A percentile compares a stretch with the other conserved stretches of the same genome.
Evolutionary conservation across 2,329 filamentous ascomycete species (phyloP).

Genomic region (Hymenoscyphus fructigenus): DNA sequence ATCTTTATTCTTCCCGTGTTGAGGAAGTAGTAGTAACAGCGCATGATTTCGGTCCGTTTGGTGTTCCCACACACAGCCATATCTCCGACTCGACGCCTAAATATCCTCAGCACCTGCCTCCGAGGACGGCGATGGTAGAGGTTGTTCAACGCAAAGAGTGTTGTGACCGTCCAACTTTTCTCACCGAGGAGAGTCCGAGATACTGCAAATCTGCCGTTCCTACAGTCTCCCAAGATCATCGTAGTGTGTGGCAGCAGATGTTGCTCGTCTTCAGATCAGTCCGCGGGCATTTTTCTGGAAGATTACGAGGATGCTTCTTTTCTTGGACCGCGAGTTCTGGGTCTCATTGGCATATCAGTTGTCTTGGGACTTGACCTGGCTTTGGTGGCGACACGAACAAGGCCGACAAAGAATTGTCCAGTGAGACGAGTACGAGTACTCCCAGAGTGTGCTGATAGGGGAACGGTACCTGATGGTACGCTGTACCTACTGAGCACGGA

Average conservation of each 20-base stretch:
- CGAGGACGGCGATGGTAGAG: neutral
- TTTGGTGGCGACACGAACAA: neutral
- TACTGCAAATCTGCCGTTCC: neutral
- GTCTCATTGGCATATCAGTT: neutral
- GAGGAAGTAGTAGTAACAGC: neutral
- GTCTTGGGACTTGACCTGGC: neutral
- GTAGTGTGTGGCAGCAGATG: conserved; percentile 1
- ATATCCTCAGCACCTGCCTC: neutral
- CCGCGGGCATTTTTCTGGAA: neutral
- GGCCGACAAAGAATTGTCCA: neutral
- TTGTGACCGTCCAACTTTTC: neutral
- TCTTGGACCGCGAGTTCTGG: neutral
- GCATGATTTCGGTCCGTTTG: neutral
- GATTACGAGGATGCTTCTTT: conserved; percentile 1
- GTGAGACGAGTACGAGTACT: neutral
- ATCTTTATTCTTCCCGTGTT: neutral
- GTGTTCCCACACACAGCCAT: neutral
- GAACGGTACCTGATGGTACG: neutral
- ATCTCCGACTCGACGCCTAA: neutral
- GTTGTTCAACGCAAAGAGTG: neutral
- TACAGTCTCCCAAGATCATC: neutral
- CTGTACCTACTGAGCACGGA: neutral
- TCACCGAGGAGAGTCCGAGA: neutral
- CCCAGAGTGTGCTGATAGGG: neutral
- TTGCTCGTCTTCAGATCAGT: neutral